Percentiles rank a stretch among this genome's conserved stretches.
Evolutionary conservation across 2,329 filamentous ascomycete genomes (phyloP).

Genomic region (Ascocoryne sarcoides): DNA sequence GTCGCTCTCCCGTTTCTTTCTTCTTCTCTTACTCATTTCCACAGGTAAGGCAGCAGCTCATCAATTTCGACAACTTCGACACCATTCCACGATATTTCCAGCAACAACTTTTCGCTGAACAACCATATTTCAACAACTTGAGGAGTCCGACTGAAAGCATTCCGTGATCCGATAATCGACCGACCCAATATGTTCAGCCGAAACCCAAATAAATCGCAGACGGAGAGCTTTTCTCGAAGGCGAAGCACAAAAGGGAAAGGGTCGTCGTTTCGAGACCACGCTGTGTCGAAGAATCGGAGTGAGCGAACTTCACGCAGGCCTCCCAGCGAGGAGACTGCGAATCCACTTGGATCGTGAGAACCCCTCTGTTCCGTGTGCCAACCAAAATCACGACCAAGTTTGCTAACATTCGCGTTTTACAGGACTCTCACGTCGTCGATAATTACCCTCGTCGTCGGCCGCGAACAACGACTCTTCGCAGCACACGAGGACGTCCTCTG

Average conservation of each 20-base stretch:
- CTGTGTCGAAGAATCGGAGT: slow-evolving; percentile 27
- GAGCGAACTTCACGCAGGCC: slow-evolving; percentile 22
- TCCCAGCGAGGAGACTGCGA: slow-evolving; percentile 19
- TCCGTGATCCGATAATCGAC: too few relatives aligned
- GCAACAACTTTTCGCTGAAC: background rate
- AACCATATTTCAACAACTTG: background rate
- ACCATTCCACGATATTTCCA: background rate
- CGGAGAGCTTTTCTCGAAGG: slow-evolving; percentile 27
- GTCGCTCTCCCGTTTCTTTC: background rate
- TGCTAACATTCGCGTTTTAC: slow-evolving; percentile 5
- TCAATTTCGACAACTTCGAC: background rate
- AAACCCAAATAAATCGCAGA: slow-evolving; percentile 24
- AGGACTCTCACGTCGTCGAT: slow-evolving; percentile 53
- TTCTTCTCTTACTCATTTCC: background rate
- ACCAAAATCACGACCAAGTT: too few relatives aligned
- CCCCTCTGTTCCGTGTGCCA: too few relatives aligned
- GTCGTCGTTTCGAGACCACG: slow-evolving; percentile 29
- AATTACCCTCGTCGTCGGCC: slow-evolving; percentile 76
- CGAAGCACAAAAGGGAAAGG: slow-evolving; percentile 20
- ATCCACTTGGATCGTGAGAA: slow-evolving; percentile 19
- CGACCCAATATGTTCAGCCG: slow-evolving; percentile 23
- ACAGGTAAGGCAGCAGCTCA: background rate
- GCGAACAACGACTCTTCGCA: slow-evolving; percentile 82
- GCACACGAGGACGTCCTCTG: slow-evolving; percentile 88
- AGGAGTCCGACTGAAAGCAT: background rate